A percentile compares a stretch with the other conserved stretches of the same genome.
phyloP scores from a whole-genome alignment of 2,329 filamentous ascomycete species.

The Aschersonia sp. region DNA sequence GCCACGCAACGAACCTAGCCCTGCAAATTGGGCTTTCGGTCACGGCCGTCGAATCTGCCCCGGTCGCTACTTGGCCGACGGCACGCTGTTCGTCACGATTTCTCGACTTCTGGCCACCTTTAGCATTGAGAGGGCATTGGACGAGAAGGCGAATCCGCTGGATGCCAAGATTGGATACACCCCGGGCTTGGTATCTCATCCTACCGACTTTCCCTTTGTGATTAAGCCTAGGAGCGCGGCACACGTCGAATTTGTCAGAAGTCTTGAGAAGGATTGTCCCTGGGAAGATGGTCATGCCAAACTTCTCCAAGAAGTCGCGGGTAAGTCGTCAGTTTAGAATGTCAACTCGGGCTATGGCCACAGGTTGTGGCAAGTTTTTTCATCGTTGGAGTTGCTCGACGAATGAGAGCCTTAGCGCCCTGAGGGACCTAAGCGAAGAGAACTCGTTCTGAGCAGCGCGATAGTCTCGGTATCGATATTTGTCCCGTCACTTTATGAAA shows the following conservation, averaged over 20 bases:
- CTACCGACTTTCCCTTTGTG: constrained; percentile 1
- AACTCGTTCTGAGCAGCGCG: too few relatives aligned
- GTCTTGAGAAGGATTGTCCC: neutral
- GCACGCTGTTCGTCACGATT: constrained; percentile 16
- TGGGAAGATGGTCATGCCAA: neutral
- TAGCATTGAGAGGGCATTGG: constrained; percentile 13
- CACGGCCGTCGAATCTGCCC: constrained; percentile 22
- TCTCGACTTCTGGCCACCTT: constrained; percentile 31
- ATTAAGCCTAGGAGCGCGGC: constrained; percentile 3
- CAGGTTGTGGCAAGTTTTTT: neutral
- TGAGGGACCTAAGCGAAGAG: too few relatives aligned
- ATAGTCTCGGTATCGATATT: too few relatives aligned
- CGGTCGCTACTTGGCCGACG: constrained; percentile 15
- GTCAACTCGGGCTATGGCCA: neutral
- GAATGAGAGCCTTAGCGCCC: too few relatives aligned
- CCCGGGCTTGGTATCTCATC: constrained; percentile 1
- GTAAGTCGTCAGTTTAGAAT: too few relatives aligned
- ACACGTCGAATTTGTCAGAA: neutral
- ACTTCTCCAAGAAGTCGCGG: neutral
- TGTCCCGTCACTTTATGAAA: too few relatives aligned
- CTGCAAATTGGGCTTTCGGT: constrained; percentile 14
- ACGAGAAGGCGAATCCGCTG: constrained; percentile 20
- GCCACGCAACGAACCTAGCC: constrained; percentile 13
- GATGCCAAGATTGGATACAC: constrained; percentile 7
- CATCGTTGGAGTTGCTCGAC: too few relatives aligned